phyloP scores from a whole-genome alignment of 257 asterid genomes.

The Solanum appendiculatum region DNA sequence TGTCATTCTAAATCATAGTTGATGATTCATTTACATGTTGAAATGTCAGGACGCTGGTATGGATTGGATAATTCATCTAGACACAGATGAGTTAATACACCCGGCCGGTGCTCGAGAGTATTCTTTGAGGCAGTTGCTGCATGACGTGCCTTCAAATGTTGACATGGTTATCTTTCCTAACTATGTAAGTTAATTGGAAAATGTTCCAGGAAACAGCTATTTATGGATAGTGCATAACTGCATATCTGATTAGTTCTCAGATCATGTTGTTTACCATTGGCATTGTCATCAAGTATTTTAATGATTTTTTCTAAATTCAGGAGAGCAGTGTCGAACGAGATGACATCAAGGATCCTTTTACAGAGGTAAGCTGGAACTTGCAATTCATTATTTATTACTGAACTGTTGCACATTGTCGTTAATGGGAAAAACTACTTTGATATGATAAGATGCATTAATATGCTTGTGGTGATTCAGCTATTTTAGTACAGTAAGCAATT shows the following conservation, averaged over 20 bases:
- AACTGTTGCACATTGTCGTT: not conserved
- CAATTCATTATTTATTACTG: not conserved
- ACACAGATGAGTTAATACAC: constrained; percentile 91
- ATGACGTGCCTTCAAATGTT: constrained; percentile 71
- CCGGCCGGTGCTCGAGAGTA: constrained; percentile 92
- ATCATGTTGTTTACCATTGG: not conserved
- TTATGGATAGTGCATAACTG: not conserved
- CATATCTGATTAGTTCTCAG: not conserved
- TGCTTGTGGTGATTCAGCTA: not conserved
- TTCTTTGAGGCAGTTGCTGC: constrained; percentile 80
- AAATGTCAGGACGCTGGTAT: constrained; percentile 64
- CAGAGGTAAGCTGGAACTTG: constrained; percentile 53
- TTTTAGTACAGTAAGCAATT: not conserved
- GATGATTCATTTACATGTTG: not conserved
- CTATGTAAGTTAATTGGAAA: constrained; percentile 48
- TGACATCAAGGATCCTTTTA: constrained; percentile 87
- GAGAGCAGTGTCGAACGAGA: constrained; percentile 97
- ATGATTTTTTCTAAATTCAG: constrained; percentile 34
- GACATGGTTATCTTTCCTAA: constrained; percentile 98
- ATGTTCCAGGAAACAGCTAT: not conserved
- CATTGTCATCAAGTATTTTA: not conserved
- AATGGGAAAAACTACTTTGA: not conserved
- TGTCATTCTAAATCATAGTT: not conserved
- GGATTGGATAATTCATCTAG: constrained; percentile 98
- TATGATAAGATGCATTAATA: not conserved